Evolutionary conservation across 305 asterid genomes (phyloP).

Genomic region (Euphrasia arctica): DNA sequence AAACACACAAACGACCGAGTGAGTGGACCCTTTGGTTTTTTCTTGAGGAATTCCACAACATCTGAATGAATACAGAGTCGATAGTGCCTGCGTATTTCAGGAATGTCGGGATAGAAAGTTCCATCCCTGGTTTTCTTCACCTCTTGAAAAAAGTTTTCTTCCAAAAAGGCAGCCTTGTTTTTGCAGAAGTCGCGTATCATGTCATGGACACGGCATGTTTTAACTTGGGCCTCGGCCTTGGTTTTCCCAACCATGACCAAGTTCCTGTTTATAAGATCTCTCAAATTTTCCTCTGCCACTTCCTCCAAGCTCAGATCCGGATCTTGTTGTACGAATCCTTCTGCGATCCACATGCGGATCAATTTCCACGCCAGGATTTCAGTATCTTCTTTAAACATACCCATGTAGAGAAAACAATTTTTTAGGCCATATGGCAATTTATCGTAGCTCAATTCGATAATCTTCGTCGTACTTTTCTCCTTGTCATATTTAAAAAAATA

Average conservation of each 20-base stretch:
- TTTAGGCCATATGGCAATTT: constrained; percentile 31
- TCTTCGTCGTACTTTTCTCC: constrained; percentile 26
- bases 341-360: background rate
- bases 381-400: background rate
- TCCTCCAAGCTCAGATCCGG: background rate
- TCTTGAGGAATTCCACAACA: constrained; percentile 14
- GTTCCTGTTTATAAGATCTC: background rate
- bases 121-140: constrained; percentile 17
- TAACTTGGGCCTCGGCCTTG: too few relatives aligned
- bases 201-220: too few relatives aligned
- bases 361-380: background rate
- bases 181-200: constrained; percentile 48
- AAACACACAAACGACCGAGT: constrained; percentile 34
- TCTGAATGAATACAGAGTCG: constrained; percentile 36
- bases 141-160: constrained; percentile 35
- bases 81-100: constrained; percentile 17
- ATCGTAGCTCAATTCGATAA: constrained; percentile 30
- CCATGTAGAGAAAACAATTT: too few relatives aligned
- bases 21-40: constrained; percentile 16
- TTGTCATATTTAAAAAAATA: constrained; percentile 21
- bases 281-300: background rate
- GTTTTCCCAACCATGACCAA: too few relatives aligned
- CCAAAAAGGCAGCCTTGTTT: constrained; percentile 29
- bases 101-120: constrained; percentile 23
- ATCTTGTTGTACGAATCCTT: background rate